Evolutionary conservation across 805 yeast species (phyloP).

Genomic region (Wickerhamiella occidentalis): DNA sequence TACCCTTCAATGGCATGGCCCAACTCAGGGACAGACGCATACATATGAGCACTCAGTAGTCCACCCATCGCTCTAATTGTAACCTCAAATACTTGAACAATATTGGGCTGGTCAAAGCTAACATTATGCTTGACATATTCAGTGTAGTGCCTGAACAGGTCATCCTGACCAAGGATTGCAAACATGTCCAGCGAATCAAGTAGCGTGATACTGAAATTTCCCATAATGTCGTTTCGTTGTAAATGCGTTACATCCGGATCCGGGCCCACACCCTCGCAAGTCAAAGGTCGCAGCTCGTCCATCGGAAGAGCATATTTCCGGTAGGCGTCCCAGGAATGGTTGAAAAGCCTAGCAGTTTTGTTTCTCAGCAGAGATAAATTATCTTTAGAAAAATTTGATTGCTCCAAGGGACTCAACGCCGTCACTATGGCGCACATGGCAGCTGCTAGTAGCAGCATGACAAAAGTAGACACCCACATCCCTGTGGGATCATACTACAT

Average conservation of each 20-base stretch:
- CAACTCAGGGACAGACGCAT: slow-evolving; percentile 39
- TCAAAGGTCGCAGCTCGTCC: slow-evolving; percentile 63
- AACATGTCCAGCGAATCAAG: slow-evolving; percentile 72
- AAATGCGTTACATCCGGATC: slow-evolving; percentile 45
- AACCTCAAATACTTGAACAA: slow-evolving; percentile 80
- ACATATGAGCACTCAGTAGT: slow-evolving; percentile 63
- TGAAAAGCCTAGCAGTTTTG: slow-evolving; percentile 46
- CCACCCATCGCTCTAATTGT: slow-evolving; percentile 78
- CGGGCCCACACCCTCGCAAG: slow-evolving; percentile 58
- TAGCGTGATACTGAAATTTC: slow-evolving; percentile 67
- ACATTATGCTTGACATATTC: slow-evolving; percentile 31
- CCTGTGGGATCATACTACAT: no score
- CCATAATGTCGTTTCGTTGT: slow-evolving; percentile 69
- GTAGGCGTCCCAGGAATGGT: slow-evolving; percentile 67
- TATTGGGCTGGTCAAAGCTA: slow-evolving; percentile 49
- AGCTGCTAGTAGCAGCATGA: slow-evolving; percentile 4
- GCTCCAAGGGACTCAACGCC: slow-evolving; percentile 5
- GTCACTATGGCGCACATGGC: not conserved
- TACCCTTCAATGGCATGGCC: slow-evolving; percentile 38
- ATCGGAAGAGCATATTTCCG: slow-evolving; percentile 59
- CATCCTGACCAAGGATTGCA: slow-evolving; percentile 56
- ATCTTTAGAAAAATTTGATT: not conserved
- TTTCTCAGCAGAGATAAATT: slow-evolving; percentile 16
- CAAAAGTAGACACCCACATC: no score
- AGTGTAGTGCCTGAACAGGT: slow-evolving; percentile 39